Conservation (phyloP, 139 green algal species). For the Trebouxia sp. region DNA sequence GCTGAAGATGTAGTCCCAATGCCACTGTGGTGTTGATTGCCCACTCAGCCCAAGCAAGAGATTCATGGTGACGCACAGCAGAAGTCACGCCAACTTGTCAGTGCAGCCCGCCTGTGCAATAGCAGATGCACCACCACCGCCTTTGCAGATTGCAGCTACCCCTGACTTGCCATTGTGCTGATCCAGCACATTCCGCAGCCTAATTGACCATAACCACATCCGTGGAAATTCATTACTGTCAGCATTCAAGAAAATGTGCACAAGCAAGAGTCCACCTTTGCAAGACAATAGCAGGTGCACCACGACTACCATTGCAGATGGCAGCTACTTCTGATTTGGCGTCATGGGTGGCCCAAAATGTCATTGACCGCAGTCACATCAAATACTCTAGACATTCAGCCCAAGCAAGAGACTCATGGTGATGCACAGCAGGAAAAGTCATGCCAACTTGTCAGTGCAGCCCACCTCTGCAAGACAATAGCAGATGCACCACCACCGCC, state of each 20-base stretch:
- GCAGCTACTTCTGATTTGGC: conserved; percentile 61
- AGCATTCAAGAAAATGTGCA: no score
- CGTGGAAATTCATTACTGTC: neutral
- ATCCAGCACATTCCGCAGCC: conserved; percentile 75
- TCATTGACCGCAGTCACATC: no score
- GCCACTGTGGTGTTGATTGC: neutral
- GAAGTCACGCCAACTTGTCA: no score
- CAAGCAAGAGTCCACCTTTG: conserved; percentile 42
- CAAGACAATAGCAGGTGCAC: conserved; percentile 78
- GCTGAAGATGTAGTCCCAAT: no score
- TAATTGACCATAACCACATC: conserved; percentile 55
- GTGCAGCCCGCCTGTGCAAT: conserved; percentile 54
- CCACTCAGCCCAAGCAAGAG: no score
- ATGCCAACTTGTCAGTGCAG: no score
- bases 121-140: conserved; percentile 79
- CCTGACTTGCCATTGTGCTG: conserved; percentile 52
- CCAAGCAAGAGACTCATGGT: no score
- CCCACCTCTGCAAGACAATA: conserved; percentile 67
- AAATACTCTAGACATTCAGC: no score
- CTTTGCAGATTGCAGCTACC: conserved; percentile 87
- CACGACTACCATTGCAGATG: conserved; percentile 93
- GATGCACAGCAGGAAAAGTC: no score
- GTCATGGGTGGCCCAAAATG: conserved; percentile 43
- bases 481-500: conserved; percentile 85
- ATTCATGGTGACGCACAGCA: no score